Evolutionary conservation across 768 basidiomycete species (phyloP).

Genomic region (Tephrocybe sp.): DNA sequence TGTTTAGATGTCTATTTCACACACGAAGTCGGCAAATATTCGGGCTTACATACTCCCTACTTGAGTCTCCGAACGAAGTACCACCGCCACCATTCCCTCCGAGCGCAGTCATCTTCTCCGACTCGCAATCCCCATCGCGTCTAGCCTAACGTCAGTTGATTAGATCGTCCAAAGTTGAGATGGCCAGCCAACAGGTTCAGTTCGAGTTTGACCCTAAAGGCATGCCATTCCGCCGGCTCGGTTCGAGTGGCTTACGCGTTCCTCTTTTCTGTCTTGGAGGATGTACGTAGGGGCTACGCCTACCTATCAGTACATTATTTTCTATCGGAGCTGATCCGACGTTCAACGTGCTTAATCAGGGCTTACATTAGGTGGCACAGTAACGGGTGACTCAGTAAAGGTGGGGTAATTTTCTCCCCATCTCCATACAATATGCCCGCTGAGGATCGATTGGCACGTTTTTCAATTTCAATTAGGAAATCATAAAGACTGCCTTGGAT

Average conservation of each 20-base stretch:
- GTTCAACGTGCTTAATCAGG: conserved; percentile 18
- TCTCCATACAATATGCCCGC: neutral
- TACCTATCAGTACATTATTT: neutral
- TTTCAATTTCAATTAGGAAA: conserved; percentile 42
- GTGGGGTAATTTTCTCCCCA: conserved; percentile 21
- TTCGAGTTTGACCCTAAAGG: conserved; percentile 35
- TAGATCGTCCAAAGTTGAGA: conserved; percentile 9
- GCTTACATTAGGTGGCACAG: conserved; percentile 60
- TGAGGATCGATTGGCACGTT: neutral
- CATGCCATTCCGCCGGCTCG: conserved; percentile 49
- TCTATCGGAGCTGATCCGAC: conserved; percentile 9
- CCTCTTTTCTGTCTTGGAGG: conserved; percentile 59
- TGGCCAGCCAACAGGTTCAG: neutral
- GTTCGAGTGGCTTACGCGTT: conserved; percentile 51
- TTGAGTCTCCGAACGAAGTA: neutral
- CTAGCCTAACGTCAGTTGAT: conserved; percentile 1
- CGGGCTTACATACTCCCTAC: conserved; percentile 7
- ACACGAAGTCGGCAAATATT: conserved; percentile 3
- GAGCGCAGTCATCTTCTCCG: neutral
- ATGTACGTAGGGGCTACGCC: conserved; percentile 31
- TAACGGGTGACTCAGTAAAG: conserved; percentile 68
- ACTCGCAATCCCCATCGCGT: conserved; percentile 4
- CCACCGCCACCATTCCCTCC: neutral
- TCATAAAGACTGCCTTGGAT: conserved; percentile 71
- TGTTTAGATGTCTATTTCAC: too few species aligned